These are phyloP conservation scores for Diplocarpon rosae DNA, from an alignment of 2,329 filamentous ascomycete genomes.

Conservation along the genomic window DNA sequence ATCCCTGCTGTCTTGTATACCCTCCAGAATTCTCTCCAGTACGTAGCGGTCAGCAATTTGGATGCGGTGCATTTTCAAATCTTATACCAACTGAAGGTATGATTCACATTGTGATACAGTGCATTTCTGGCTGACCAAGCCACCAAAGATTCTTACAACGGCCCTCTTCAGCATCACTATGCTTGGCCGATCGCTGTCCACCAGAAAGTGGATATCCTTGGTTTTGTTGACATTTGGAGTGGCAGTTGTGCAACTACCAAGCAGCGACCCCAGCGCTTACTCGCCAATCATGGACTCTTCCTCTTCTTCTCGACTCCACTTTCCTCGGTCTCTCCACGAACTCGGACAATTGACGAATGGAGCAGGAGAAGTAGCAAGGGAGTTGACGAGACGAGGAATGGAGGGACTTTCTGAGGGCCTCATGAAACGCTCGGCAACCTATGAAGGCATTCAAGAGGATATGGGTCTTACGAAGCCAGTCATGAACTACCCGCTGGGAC, in stretches of 20 bases:
- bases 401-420: constrained; percentile 33
- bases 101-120: constrained; percentile 4
- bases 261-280: constrained; percentile 43
- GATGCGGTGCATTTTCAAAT: constrained; percentile 91
- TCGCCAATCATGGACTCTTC: constrained; percentile 51
- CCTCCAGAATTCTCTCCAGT: constrained; percentile 86
- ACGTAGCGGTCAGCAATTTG: constrained; percentile 80
- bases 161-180: constrained; percentile 77
- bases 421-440: constrained; percentile 69
- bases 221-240: constrained; percentile 73
- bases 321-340: constrained; percentile 70
- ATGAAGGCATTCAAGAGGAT: constrained; percentile 72
- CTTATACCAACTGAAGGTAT: constrained; percentile 80
- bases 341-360: constrained; percentile 52
- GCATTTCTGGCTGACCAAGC: constrained; percentile 8
- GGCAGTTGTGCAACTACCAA: constrained; percentile 72
- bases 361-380: constrained; percentile 37
- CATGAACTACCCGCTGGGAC: constrained; percentile 71
- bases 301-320: constrained; percentile 44
- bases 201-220: constrained; percentile 70
- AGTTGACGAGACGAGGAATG: constrained; percentile 39
- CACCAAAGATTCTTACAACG: constrained; percentile 62
- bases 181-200: constrained; percentile 57
- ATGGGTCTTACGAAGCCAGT: constrained; percentile 36
- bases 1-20: constrained; percentile 85